A percentile compares a stretch with the other conserved stretches of the same genome.
Evolutionary conservation across 2,329 filamentous ascomycete genomes (phyloP).

Genomic region (Penicillium sp.): DNA sequence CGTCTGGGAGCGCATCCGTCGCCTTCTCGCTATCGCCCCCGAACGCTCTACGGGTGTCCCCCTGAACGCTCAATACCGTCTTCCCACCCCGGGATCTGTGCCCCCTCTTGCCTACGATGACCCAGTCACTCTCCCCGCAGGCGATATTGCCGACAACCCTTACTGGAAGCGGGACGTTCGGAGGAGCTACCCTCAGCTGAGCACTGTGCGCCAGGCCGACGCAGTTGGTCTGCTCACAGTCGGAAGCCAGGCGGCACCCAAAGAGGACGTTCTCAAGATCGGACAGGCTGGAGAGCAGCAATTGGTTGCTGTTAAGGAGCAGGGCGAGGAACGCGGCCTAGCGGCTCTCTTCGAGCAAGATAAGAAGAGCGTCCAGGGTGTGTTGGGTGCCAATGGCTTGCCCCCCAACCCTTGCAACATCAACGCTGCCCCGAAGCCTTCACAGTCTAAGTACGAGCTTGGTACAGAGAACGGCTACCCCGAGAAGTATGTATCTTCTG

Average conservation of each 20-base stretch:
- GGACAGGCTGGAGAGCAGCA: slow-evolving; percentile 70
- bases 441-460: slow-evolving; percentile 62
- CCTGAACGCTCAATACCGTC: slow-evolving; percentile 87
- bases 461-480: slow-evolving; percentile 65
- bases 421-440: slow-evolving; percentile 39
- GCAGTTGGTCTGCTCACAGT: slow-evolving; percentile 80
- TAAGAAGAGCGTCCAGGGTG: slow-evolving; percentile 51
- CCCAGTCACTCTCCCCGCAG: slow-evolving; percentile 78
- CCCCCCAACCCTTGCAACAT: slow-evolving; percentile 82
- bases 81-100: slow-evolving; percentile 72
- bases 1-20: slow-evolving; percentile 81
- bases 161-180: slow-evolving; percentile 95
- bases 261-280: slow-evolving; percentile 71
- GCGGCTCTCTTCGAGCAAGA: slow-evolving; percentile 70
- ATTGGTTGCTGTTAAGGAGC: slow-evolving; percentile 72
- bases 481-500: slow-evolving; percentile 56
- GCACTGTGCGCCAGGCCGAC: slow-evolving; percentile 78
- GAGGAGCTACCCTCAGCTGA: slow-evolving; percentile 75
- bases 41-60: slow-evolving; percentile 89
- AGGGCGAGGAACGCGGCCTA: slow-evolving; percentile 69
- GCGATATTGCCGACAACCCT: slow-evolving; percentile 83
- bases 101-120: slow-evolving; percentile 74
- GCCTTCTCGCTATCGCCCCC: slow-evolving; percentile 74
- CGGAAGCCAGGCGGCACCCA: slow-evolving; percentile 76
- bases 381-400: slow-evolving; percentile 73